Evolutionary conservation across 306 rosid species (phyloP), one percentile per base, ranked within the genome.

Genomic region (Albizia julibrissin): DNA sequence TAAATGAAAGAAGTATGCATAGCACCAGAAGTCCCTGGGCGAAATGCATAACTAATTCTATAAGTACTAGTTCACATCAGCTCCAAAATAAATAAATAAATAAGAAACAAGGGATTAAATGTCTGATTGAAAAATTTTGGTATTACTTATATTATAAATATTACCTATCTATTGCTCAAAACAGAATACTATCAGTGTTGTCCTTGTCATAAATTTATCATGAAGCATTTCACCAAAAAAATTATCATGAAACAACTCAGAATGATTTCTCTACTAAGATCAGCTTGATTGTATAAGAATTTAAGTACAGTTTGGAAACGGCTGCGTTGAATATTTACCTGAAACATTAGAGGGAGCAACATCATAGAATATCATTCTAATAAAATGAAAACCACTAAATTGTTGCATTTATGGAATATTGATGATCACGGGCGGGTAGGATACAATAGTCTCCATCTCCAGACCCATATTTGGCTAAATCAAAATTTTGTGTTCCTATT

Each of bases 21-120:
- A 40, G 71, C 67, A 81, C 49, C n/a, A 64, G 64, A 14, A 47
- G 49, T 69, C 5, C 10, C 31, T 12, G 27, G 16, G 76, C 66
- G 68, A 82, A 69, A 76, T 31, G 69, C 56, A 64, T 49, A 76
- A 24, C 70, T 42, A 44, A 27, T 83, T 67, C 22, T 52, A 21
- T 33, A 72, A 77, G 13, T 81, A 54, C 79, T 31, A 79, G 24
- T 75, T 40, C 82, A 79, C 78, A 69, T 79, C n/a, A 74, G 61
- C 26, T 26, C 27, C 29, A 19, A 71, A 61, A 75, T 5, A 74
- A 39, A 47, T 7, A 26, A 73, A 72, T 11, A 87, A 72, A 86
- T 69, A 72, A 80, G 84, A 54, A 77, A 62, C 61, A 84, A 82
- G 76, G 31, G 62, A 58, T 69, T 15, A 75, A 77, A 80, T 72